Percentiles rank a stretch among this genome's conserved stretches.
Conservation (phyloP, 169 alveolate genomes). For the Cyclospora cayetanensis region DNA sequence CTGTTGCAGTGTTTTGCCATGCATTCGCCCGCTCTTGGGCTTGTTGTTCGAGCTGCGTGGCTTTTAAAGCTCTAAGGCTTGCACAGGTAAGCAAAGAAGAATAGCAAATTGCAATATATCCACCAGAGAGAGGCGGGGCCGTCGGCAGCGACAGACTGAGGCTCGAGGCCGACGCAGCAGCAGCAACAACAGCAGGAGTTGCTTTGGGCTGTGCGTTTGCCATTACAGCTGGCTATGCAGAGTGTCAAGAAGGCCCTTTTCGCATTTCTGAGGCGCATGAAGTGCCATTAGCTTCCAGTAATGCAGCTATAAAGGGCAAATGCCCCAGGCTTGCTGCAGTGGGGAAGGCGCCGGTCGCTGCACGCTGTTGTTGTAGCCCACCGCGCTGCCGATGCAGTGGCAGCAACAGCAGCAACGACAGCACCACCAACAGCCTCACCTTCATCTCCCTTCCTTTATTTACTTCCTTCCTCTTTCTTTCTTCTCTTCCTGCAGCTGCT, state of each 20-base stretch:
- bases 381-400: conserved; percentile 45
- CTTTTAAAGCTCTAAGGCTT: background rate
- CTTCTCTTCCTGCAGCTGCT: background rate
- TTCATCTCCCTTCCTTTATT: background rate
- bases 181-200: background rate
- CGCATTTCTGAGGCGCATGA: background rate
- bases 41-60: no score
- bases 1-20: no score
- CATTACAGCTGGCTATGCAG: background rate
- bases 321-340: background rate
- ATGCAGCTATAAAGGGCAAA: background rate
- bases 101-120: no score
- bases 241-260: background rate
- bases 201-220: background rate
- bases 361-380: conserved; percentile 20
- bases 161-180: background rate
- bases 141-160: background rate
- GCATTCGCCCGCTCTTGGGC: no score
- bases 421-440: background rate
- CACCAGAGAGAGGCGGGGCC: background rate
- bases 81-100: no score
- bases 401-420: conserved; percentile 9
- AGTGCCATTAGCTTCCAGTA: no score
- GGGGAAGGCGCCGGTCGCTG: conserved; percentile 33
- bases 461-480: background rate